Percentiles rank a stretch among this genome's conserved stretches.
These are phyloP conservation scores for Melanomma pulvis-pyrius DNA, from an alignment of 495 filamentous ascomycete genomes.

Conservation along the genomic window DNA sequence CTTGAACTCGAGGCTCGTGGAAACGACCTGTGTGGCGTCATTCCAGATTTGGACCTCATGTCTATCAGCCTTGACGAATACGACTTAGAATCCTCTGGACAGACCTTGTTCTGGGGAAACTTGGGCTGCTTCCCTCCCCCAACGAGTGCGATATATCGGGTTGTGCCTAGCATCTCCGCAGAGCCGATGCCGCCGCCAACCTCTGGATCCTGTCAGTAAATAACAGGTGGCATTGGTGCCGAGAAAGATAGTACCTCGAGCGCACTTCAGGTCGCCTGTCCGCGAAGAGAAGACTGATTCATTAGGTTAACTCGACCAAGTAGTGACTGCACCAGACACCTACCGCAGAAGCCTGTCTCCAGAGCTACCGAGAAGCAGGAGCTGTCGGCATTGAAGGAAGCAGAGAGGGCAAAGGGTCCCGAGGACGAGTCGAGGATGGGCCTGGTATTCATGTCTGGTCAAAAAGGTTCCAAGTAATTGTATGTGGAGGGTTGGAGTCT, in stretches of 20 bases:
- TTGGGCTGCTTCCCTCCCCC: constrained; percentile 87
- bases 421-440: constrained; percentile 77
- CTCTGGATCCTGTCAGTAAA: constrained; percentile 53
- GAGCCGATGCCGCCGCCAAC: constrained; percentile 83
- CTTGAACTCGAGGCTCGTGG: constrained; percentile 72
- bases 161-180: constrained; percentile 84
- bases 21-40: constrained; percentile 74
- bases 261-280: constrained; percentile 18
- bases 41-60: constrained; percentile 86
- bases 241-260: constrained; percentile 18
- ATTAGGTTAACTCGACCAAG: constrained; percentile 19
- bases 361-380: constrained; percentile 88
- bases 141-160: constrained; percentile 86
- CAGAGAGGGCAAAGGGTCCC: constrained; percentile 76
- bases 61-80: constrained; percentile 18
- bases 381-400: constrained; percentile 83
- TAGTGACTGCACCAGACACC: constrained; percentile 35
- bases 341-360: constrained; percentile 85
- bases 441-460: constrained; percentile 81
- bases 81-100: constrained; percentile 32
- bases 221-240: background rate
- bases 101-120: constrained; percentile 83
- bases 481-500: background rate
- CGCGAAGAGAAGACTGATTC: constrained; percentile 32
- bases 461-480: background rate